Evolutionary conservation across 192 early-diverging fungal genomes (phyloP), one percentile per base, ranked within the genome.

Genomic region (Obelidium mucronatum): DNA sequence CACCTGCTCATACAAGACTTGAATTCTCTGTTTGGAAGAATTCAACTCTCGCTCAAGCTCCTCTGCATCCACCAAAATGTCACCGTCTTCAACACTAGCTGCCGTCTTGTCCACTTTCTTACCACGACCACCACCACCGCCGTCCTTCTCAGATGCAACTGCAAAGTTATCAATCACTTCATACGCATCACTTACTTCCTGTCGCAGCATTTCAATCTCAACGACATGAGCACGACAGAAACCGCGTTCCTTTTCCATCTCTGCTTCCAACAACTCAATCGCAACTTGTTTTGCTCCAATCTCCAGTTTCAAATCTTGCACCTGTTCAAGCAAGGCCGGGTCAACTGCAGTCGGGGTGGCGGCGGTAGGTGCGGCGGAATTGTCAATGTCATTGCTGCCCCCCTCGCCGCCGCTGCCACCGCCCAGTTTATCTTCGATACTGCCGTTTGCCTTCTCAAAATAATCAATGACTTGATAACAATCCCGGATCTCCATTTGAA

Each of bases 121-220:
- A 17, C 58, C 58, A 11, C 0, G 19, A 17, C 58, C 58, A 60
- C 15, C 58, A 17, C 58, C 58, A 11, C 0, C 30, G n/a, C 58
- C 58, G 30, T 24, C 58, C 13, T 60, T 15, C 24, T 31, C 34
- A 37, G 24, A 28, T 13, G 6, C 58, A 13, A 6, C 24, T 24
- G 8, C 13, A 6, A 60, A 33, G 6, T 13, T 13, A 24, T 66
- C 64, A 33, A 66, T 40, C 22, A 66, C 35, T 34, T 66, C 64
- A 34, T 66, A 66, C 24, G 34, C 31, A n/a, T 66, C 64, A 15
- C 35, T 36, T 8, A 66, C n/a, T 34, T 66, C 64, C 11, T 13
- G 17, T n/a, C 37, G 31, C 13, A 66, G 28, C 64, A 66, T 4
- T 8, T 66, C 64, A n/a, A 66, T 17, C 28, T 66, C 64, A 42